phyloP scores from a whole-genome alignment of 2,329 filamentous ascomycete species.

The Colletotrichum zoysiae region DNA sequence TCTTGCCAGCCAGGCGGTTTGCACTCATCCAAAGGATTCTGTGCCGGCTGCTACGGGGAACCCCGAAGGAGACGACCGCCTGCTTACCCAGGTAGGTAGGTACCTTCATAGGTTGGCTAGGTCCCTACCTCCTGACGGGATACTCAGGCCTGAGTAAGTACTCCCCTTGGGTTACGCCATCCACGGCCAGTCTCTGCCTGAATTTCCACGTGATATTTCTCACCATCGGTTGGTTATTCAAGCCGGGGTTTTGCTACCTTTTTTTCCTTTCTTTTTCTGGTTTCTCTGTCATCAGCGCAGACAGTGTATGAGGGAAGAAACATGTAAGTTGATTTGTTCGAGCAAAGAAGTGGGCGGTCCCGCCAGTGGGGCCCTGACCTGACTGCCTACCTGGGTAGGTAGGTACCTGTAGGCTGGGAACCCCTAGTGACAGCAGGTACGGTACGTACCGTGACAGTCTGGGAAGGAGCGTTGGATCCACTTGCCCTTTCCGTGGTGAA shows the following conservation, averaged over 20 bases:
- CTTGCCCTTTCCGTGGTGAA: neutral
- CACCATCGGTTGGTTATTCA: neutral
- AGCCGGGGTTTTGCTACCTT: neutral
- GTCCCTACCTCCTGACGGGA: no score
- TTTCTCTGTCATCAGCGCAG: neutral
- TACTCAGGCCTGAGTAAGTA: no score
- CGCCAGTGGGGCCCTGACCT: neutral
- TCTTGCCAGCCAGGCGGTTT: neutral
- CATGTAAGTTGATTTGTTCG: conserved; percentile 25
- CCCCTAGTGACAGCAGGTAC: neutral
- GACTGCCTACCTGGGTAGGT: no score
- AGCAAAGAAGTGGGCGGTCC: neutral
- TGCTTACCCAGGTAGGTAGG: no score
- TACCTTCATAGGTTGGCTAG: no score
- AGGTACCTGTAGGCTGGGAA: neutral
- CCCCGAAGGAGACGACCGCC: neutral
- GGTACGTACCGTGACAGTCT: neutral
- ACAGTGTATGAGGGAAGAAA: neutral
- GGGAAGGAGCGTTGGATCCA: neutral
- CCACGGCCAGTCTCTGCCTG: neutral
- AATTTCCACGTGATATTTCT: neutral
- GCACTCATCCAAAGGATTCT: neutral
- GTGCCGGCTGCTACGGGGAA: neutral
- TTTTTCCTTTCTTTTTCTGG: neutral
- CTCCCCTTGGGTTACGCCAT: neutral